Base-by-base conservation (phyloP, 805 yeast species). In the Candida odintsovae region DNA sequence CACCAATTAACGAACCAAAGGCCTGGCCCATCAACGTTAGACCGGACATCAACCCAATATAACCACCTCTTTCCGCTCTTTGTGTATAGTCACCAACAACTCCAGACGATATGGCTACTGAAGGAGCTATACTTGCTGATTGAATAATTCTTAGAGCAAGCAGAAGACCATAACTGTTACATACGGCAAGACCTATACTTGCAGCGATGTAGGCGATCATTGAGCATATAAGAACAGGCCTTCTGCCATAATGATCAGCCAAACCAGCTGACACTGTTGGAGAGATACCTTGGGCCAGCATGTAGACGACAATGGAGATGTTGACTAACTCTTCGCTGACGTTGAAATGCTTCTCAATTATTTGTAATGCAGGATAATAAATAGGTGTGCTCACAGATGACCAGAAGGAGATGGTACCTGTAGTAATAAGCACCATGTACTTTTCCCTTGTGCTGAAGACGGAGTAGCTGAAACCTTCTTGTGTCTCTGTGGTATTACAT, bases 341-440 rank as follows among this genome's bases (percentile, higher is more conserved):
- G 41, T 72, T 41, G 54, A 89, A 86, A 25, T 78, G 64, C 0
- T 62, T 52, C 41, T 80, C 78, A 10, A 90, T 66, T 6, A 73
- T 69, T 0, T 82, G 77, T 16, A 89, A 64, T 0, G 89, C 89
- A 0, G 95, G 95, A 64, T 86, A 83, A 59, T 86, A 89, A 10
- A 88, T 86, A 0, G 95, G 86, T 52, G 83, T 77, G 0, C 90
- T 79, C 3, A 86, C 69, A 0, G 94, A 70, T 2, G 95, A 86
- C 70, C 84, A 82, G 38, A 80, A 64, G 0, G 87, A 86, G 1
- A 77, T 65, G 4, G 68, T 51, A 1, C 74, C 76, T 48, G 71
- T 72, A 25, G 66, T 64, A 5, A 53, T 50, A 2, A 70, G 73
- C 35, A 82, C 52, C 6, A 70, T 31, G 18, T 58, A 46, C 52